Percentiles rank a stretch among this genome's conserved stretches.
phyloP scores from a whole-genome alignment of 345 rosid genomes.

The Aethionema arabicum region DNA sequence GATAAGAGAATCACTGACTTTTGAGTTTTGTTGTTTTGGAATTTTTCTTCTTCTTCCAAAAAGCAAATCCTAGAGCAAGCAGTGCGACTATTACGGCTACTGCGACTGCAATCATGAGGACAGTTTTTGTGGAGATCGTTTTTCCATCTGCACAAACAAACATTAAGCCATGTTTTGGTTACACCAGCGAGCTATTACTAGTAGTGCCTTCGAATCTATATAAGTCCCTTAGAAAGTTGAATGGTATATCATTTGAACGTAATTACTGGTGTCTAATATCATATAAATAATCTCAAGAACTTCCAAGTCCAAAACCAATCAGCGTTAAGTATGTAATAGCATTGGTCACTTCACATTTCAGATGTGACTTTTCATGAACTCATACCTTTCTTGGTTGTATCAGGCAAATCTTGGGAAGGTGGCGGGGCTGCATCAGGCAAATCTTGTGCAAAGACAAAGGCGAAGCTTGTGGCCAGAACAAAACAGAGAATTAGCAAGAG shows the following conservation, averaged over 20 bases:
- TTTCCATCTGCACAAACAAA: not conserved
- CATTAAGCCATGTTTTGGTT: too few species aligned
- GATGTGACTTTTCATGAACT: too few species aligned
- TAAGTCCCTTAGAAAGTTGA: too few species aligned
- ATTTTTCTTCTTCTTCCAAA: constrained; percentile 20
- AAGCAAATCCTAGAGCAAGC: constrained; percentile 2
- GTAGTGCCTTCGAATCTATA: too few species aligned
- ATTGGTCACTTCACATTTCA: too few species aligned
- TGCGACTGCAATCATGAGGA: constrained; percentile 19
- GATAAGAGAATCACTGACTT: constrained; percentile 13
- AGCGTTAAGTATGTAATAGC: too few species aligned
- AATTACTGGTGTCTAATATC: too few species aligned
- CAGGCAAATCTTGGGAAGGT: not conserved
- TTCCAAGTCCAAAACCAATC: too few species aligned
- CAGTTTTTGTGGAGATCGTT: not conserved
- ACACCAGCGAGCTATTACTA: too few species aligned
- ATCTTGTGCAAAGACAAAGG: constrained; percentile 15
- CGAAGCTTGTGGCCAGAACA: not conserved
- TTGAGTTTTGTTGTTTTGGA: not conserved
- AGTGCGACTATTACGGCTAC: not conserved
- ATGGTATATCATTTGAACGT: too few species aligned
- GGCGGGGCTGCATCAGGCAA: constrained; percentile 16
- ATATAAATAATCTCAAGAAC: too few species aligned
- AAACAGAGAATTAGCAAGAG: constrained; percentile 17
- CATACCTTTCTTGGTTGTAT: too few species aligned